These are phyloP conservation scores for Arabidopsis hybrid DNA, from an alignment of 441 rosid genomes.

Conservation along the genomic window DNA sequence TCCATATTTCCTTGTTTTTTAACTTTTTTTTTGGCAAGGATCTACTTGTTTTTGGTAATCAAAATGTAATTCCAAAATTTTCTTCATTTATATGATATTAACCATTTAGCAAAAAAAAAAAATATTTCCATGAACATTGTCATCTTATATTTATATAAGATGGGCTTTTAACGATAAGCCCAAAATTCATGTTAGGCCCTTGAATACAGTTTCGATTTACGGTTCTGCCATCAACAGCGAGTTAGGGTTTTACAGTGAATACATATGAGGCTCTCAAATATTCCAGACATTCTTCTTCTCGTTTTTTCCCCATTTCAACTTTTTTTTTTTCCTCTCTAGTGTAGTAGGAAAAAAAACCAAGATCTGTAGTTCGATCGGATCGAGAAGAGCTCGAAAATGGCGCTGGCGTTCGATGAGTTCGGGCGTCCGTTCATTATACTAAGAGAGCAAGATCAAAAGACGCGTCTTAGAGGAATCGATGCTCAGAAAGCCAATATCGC, in stretches of 20 bases:
- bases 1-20: too few relatives aligned
- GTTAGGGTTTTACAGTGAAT: slow-evolving; percentile 43
- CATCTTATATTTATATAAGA: background rate
- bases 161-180: slow-evolving; percentile 34
- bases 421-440: slow-evolving; percentile 93
- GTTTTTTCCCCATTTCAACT: background rate
- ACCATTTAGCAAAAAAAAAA: too few relatives aligned
- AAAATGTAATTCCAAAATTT: too few relatives aligned
- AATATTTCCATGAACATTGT: too few relatives aligned
- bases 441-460: slow-evolving; percentile 87
- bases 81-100: too few relatives aligned
- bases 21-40: too few relatives aligned
- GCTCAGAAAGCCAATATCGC: slow-evolving; percentile 97
- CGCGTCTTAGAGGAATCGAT: slow-evolving; percentile 84
- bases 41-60: too few relatives aligned
- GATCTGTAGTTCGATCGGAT: slow-evolving; percentile 29
- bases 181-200: background rate
- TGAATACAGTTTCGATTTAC: background rate
- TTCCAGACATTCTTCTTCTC: slow-evolving; percentile 34
- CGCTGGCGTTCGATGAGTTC: slow-evolving; percentile 95
- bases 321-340: background rate
- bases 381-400: slow-evolving; percentile 52
- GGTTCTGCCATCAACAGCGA: slow-evolving; percentile 20
- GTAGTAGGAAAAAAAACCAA: background rate
- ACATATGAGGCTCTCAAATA: slow-evolving; percentile 26